Base-by-base conservation (phyloP, 495 filamentous ascomycete species). In the Daldinia decipiens region DNA sequence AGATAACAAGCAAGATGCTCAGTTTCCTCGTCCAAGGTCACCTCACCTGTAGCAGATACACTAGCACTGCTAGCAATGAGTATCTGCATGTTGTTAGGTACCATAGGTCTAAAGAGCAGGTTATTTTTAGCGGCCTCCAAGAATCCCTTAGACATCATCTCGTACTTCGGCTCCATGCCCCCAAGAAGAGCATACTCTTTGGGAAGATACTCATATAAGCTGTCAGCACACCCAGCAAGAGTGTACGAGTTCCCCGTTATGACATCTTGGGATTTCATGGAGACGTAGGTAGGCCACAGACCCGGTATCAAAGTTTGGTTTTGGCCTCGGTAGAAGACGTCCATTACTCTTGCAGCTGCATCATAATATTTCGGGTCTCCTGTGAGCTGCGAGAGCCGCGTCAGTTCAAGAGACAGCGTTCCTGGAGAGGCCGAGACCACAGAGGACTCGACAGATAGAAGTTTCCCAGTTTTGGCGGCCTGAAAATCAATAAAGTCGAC, bases 311-410 rank as follows among this genome's bases (percentile, higher is more conserved):
- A 85, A 0, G 93, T 96, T 27, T 69, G 70, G 56, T 79, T 73
- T 79, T 98, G 95, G 54, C 86, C 87, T 26, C 83, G 81, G 65
- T 92, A 91, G 40, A 98, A 86, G 40, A 90, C 87, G 62, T 96
- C 87, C 51, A 91, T 93, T 38, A 98, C 90, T 4, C 91, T 87
- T 26, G 92, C 88, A 64, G 97, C 84, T 3, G 93, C 94, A 81
- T 97, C 94, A 72, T 96, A 98, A 79, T 97, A 98, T 71, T 92
- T 97, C 40, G 87, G 79, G 53, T 97, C 86, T 51, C 90, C 91
- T 5, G 95, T 97, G 55, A 97, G 76, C 76, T 97, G 94, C 9
- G 93, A 90, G 19, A 98, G 83, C 15, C 91, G 86, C 12, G 94
- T 96, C 72, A 97, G 93, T 77, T 98, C 94, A 52, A 98, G 78